Evolutionary conservation across 805 yeast species (phyloP), one percentile per base, ranked within the genome.

Genomic region (Candida arabinofermentans): DNA sequence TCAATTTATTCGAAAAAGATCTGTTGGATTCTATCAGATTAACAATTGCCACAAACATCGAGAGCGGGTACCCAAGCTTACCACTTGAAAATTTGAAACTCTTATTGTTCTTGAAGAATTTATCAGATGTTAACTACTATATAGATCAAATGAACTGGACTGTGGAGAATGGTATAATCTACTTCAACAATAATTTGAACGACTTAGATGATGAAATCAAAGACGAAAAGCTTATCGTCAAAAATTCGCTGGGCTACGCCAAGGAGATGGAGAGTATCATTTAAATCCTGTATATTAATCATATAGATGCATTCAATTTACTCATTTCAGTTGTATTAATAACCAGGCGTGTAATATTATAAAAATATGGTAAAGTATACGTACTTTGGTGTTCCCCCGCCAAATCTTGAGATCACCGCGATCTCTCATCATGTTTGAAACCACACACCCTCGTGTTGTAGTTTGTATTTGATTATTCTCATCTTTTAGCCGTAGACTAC

Each of bases 181-280:
- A 63, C 46, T 80, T 79, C 50, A 59, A 64, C 16, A 51, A 41
- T 29, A 43, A 39, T 29, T 42, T 47, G 14, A 60, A 48, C 17
- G 65, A 55, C 4, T 46, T 53, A 4, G 57, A 47, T 3, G 62
- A 53, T 6, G 64, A 57, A 34, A 65, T 61, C 24, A 66, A 62
- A 27, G 72, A 68, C 38, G 73, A 67, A 43, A 69, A 74, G 46
- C 59, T 65, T 31, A 65, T 83, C 33, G 79, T 88, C 41, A 81
- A 72, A 51, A 83, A 85, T 58, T 77, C 90, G n/a, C 74, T 91
- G 50, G 79, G 74, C 47, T 91, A 89, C 58, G 97, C 97, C 10
- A 83, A 82, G 48, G 93, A 88, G 64, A 80, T 93, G 59, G 99
- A 93, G 69, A 84, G 93, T 16, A 93, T 91, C 62, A 82, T 91